phyloP scores from a whole-genome alignment of 805 yeast species.

The Diddensiella caesifluorescens region DNA sequence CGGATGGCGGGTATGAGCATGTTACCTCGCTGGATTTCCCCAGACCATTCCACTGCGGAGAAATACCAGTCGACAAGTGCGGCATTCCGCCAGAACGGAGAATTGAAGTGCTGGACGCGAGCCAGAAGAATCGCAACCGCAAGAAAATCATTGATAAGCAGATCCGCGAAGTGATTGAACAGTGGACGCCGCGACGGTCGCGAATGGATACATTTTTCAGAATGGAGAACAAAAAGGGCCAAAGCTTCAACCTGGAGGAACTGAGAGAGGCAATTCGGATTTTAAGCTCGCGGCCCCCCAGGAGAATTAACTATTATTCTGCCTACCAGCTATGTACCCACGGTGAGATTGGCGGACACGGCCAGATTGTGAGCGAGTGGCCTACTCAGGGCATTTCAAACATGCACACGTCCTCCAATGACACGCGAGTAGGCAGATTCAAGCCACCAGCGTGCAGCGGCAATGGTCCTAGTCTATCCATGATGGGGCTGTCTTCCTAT shows the following conservation, averaged over 20 bases:
- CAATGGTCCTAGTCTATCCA: neutral
- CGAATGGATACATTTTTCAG: slow-evolving; percentile 20
- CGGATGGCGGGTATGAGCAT: slow-evolving; percentile 3
- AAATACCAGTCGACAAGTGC: slow-evolving; percentile 3
- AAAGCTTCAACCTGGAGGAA: slow-evolving; percentile 17
- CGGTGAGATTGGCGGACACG: slow-evolving; percentile 16
- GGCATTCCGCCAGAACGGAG: slow-evolving; percentile 4
- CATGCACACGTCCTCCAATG: slow-evolving; percentile 14
- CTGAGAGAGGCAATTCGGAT: slow-evolving; percentile 16
- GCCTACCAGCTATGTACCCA: slow-evolving; percentile 21
- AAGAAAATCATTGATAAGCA: neutral
- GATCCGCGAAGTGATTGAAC: slow-evolving; percentile 13
- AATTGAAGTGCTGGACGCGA: neutral
- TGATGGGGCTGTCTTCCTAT: neutral
- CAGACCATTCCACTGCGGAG: slow-evolving; percentile 4
- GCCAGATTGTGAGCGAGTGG: slow-evolving; percentile 18
- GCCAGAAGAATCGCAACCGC: neutral
- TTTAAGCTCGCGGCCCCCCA: slow-evolving; percentile 22
- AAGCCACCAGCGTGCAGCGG: neutral
- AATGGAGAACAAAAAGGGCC: slow-evolving; percentile 17
- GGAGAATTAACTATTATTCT: slow-evolving; percentile 22
- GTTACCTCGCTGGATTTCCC: neutral
- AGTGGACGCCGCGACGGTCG: slow-evolving; percentile 18
- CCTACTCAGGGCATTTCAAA: slow-evolving; percentile 3
- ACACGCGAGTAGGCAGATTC: slow-evolving; percentile 8